Percentiles rank a stretch among this genome's conserved stretches.
Evolutionary conservation across 2,329 filamentous ascomycete species (phyloP).

Genomic region (Colletotrichum noveboracense): DNA sequence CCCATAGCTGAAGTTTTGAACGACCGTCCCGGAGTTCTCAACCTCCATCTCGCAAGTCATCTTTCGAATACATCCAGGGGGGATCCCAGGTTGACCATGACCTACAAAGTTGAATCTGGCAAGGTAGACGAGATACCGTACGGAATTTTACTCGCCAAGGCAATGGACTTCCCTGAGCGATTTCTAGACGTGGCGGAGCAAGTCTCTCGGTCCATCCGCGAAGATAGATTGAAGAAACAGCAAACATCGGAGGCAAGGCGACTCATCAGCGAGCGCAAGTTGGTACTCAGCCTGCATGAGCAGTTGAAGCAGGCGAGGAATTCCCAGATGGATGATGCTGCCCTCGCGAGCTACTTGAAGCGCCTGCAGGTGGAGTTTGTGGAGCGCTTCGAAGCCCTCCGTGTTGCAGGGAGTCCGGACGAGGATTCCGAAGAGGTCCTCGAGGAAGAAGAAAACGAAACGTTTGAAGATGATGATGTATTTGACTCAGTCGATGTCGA

Average conservation of each 20-base stretch:
- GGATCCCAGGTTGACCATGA: slow-evolving; percentile 75
- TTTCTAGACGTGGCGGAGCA: slow-evolving; percentile 73
- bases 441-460: neutral
- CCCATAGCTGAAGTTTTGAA: slow-evolving; percentile 69
- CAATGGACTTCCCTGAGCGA: slow-evolving; percentile 72
- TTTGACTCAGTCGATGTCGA: neutral
- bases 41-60: slow-evolving; percentile 79
- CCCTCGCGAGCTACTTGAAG: slow-evolving; percentile 67
- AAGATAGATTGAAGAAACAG: slow-evolving; percentile 61
- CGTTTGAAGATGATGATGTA: neutral
- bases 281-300: slow-evolving; percentile 76
- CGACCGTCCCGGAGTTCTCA: slow-evolving; percentile 79
- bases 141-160: slow-evolving; percentile 79
- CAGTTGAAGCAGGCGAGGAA: slow-evolving; percentile 72
- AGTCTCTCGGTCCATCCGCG: slow-evolving; percentile 68
- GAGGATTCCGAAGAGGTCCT: neutral
- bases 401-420: slow-evolving; percentile 30
- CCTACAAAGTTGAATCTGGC: slow-evolving; percentile 82
- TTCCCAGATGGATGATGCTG: slow-evolving; percentile 68
- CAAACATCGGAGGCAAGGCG: slow-evolving; percentile 63
- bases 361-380: slow-evolving; percentile 79
- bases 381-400: slow-evolving; percentile 70
- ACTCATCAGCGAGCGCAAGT: slow-evolving; percentile 68
- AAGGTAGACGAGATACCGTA: slow-evolving; percentile 76
- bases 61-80: slow-evolving; percentile 56